A percentile compares a stretch with the other conserved stretches of the same genome.
Evolutionary conservation across 495 filamentous ascomycete genomes (phyloP).

Genomic region (Aspergillus biplanus): DNA sequence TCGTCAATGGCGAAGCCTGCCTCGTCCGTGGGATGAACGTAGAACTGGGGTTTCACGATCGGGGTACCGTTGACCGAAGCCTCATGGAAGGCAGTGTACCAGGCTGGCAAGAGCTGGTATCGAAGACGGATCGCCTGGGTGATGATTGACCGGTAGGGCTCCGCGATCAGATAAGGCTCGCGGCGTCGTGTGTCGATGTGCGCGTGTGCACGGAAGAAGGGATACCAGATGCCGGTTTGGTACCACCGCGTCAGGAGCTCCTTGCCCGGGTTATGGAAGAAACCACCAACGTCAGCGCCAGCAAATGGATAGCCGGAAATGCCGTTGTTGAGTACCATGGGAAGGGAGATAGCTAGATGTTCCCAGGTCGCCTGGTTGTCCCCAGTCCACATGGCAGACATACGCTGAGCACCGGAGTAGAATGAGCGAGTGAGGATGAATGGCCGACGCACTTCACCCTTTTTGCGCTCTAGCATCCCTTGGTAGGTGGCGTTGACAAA

Average conservation of each 20-base stretch:
- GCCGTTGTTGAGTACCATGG: conserved; percentile 90
- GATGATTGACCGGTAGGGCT: conserved; percentile 85
- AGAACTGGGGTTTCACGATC: conserved; percentile 89
- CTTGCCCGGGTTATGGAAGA: conserved; percentile 94
- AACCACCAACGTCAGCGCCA: conserved; percentile 95
- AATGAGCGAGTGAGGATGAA: conserved; percentile 93
- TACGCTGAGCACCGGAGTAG: conserved; percentile 85
- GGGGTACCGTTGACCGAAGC: conserved; percentile 81
- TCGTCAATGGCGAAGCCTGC: conserved; percentile 85
- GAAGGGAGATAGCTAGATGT: conserved; percentile 82
- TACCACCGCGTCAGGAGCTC: conserved; percentile 95
- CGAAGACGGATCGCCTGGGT: conserved; percentile 83
- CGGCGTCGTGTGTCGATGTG: conserved; percentile 94
- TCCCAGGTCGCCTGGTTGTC: conserved; percentile 94
- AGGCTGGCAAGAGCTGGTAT: conserved; percentile 87
- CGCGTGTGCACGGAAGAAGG: conserved; percentile 97
- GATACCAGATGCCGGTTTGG: conserved; percentile 95
- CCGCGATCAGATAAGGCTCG: conserved; percentile 86
- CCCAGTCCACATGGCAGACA: conserved; percentile 97
- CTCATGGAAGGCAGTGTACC: conserved; percentile 97
- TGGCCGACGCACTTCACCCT: conserved; percentile 76
- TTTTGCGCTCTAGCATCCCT: conserved; percentile 77
- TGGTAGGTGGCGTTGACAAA: conserved; percentile 91
- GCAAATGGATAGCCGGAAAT: conserved; percentile 93
- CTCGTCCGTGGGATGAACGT: conserved; percentile 86